These are phyloP conservation scores for Trichophyton simii DNA, from an alignment of 2,329 filamentous ascomycete genomes.

Conservation along the genomic window DNA sequence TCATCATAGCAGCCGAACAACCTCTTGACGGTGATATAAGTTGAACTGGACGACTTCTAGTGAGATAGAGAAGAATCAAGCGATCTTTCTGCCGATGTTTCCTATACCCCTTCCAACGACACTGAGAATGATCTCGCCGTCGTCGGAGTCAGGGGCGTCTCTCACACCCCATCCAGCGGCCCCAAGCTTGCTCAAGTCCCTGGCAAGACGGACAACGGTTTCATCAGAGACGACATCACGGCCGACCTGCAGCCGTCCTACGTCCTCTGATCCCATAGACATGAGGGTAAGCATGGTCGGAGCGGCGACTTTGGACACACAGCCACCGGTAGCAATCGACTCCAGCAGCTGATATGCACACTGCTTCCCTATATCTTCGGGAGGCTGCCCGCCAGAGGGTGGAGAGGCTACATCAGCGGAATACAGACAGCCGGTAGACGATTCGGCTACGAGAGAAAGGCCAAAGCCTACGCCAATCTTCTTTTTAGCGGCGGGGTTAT, in stretches of 20 bases:
- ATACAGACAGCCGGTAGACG: conserved; percentile 73
- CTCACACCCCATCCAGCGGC: conserved; percentile 82
- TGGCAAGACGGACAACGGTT: conserved; percentile 63
- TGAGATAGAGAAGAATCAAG: conserved; percentile 27
- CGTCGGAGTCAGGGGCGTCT: conserved; percentile 54
- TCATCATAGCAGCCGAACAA: not conserved
- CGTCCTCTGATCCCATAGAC: conserved; percentile 96
- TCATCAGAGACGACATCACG: conserved; percentile 71
- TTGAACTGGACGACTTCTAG: not conserved
- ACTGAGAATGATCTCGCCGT: conserved; percentile 65
- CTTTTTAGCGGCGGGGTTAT: conserved; percentile 41
- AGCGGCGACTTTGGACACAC: conserved; percentile 58
- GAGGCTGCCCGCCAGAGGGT: conserved; percentile 64
- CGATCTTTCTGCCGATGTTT: conserved; percentile 86
- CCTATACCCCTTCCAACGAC: conserved; percentile 89
- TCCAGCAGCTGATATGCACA: conserved; percentile 86
- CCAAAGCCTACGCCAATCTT: conserved; percentile 82
- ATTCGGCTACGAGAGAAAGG: conserved; percentile 79
- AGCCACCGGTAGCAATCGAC: conserved; percentile 68
- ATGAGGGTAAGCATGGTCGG: conserved; percentile 73
- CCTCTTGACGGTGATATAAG: not conserved
- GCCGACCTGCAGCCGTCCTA: conserved; percentile 72
- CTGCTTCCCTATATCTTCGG: conserved; percentile 79
- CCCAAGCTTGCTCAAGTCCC: conserved; percentile 80
- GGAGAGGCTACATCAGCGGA: conserved; percentile 70